phyloP scores from a whole-genome alignment of 495 filamentous ascomycete species.

The Lepraria neglecta region DNA sequence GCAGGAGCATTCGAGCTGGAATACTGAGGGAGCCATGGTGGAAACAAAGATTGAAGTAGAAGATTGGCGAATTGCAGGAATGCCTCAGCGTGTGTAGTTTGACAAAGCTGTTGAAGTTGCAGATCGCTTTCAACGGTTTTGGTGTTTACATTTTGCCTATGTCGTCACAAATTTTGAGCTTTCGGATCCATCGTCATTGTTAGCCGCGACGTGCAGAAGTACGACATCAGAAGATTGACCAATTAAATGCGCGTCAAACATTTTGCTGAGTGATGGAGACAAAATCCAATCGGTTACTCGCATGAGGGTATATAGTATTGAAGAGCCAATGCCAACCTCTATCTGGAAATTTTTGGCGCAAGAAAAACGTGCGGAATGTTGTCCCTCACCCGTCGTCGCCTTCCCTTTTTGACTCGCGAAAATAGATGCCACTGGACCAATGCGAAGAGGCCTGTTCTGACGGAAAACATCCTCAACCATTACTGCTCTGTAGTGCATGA shows the following conservation, averaged over 20 bases:
- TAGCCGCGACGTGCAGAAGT: background rate
- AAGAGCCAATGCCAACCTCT: background rate
- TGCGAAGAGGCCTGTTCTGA: too few species aligned
- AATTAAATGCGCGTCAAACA: background rate
- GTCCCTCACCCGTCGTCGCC: background rate
- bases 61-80: too few species aligned
- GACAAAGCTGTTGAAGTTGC: background rate
- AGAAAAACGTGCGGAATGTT: too few species aligned
- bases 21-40: conserved; percentile 20
- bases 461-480: too few species aligned
- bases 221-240: conserved; percentile 10
- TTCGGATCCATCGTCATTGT: conserved; percentile 7
- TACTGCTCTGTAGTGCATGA: too few species aligned
- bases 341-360: background rate
- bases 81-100: too few species aligned
- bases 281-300: background rate
- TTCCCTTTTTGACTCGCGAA: background rate
- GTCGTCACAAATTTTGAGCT: conserved; percentile 9
- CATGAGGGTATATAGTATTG: background rate
- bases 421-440: too few species aligned
- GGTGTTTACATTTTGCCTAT: conserved; percentile 8
- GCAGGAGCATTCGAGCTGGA: conserved; percentile 26
- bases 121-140: background rate
- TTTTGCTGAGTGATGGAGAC: background rate
- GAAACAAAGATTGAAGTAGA: too few species aligned